Base-by-base conservation (phyloP, 176 grass and related monocot species). In the Oryza nivara region DNA sequence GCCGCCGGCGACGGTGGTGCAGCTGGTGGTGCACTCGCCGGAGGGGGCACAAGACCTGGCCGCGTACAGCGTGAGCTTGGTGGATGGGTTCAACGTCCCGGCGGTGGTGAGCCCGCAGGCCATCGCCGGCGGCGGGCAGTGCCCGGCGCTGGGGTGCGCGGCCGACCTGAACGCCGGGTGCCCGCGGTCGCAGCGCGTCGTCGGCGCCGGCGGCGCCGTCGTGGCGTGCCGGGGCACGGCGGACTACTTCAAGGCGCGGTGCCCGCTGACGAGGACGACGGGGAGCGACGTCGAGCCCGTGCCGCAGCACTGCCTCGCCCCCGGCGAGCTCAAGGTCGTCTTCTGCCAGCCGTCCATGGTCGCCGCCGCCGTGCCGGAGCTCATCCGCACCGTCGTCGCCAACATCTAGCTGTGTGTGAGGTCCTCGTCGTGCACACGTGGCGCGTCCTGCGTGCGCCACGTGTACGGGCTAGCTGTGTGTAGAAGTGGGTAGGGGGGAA, bases 291-390 rank as follows among this genome's bases (percentile, higher is more conserved):
- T 76, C 0, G 88, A 89, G 88, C 78, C 88, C 65, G 88, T 86
- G 32, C 72, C 73, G 78, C 83, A 86, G 83, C 43, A 14, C 3
- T 89, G 83, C 78, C 7, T 34, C 9, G 82, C 28, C 12, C 88
- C 88, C 3, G 72, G 88, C 9, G 83, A 89, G 88, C 72, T 89
- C 43, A 89, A 89, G 83, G 4, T 89, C 88, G 77, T 86, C 65
- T 89, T 89, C 83, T 89, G 88, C 88, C 88, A 81, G 78, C 13
- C 88, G 1, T 23, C 83, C 32, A 81, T 85, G 86, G 80, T 76
- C 35, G 63, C 10, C 61, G 69, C 35, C 49, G 74, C 6, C 11
- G 70, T 16, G 70, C 11, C 40, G 17, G 76, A 1, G 38, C 9
- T 80, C 13, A 80, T 86, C 68, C 84, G 32, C 68, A 32, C 69